These are phyloP conservation scores for Candida nitratophila DNA, from an alignment of 805 yeast species.

Conservation along the genomic window DNA sequence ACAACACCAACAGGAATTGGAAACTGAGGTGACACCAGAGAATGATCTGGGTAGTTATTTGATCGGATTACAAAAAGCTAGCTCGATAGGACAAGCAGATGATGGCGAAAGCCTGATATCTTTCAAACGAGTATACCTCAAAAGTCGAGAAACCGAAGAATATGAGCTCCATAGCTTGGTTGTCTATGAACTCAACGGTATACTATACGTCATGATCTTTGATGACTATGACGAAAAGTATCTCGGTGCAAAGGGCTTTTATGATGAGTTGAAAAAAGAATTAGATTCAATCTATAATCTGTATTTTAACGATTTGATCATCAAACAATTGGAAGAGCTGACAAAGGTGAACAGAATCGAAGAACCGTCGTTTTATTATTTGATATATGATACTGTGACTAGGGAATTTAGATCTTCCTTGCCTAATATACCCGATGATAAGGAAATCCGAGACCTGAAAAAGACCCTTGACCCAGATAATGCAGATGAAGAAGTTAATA, in stretches of 20 bases:
- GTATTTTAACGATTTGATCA: conserved; percentile 20
- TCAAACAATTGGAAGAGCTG: conserved; percentile 17
- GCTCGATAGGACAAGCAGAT: conserved; percentile 6
- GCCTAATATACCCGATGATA: conserved; percentile 21
- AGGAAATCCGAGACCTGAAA: conserved; percentile 10
- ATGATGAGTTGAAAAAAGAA: conserved; percentile 7
- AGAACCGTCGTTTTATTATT: conserved; percentile 15
- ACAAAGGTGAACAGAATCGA: neutral
- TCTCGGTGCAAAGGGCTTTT: conserved; percentile 3
- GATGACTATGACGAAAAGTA: neutral
- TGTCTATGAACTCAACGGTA: conserved; percentile 24
- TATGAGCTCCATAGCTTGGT: conserved; percentile 10
- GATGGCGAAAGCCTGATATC: neutral
- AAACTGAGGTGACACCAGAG: neutral
- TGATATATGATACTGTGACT: conserved; percentile 13
- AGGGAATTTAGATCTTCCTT: conserved; percentile 18
- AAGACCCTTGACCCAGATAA: conserved; percentile 8
- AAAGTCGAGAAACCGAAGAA: neutral
- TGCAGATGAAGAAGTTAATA: conserved; percentile 13
- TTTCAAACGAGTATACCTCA: conserved; percentile 9
- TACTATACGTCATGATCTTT: conserved; percentile 17
- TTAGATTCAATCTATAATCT: conserved; percentile 15
- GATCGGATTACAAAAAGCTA: conserved; percentile 1
- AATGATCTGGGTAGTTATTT: neutral
- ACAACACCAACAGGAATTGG: neutral